A percentile compares a stretch with the other conserved stretches of the same genome.
phyloP scores from a whole-genome alignment of 192 early-diverging fungal genomes.

The Pilaira anomala region DNA sequence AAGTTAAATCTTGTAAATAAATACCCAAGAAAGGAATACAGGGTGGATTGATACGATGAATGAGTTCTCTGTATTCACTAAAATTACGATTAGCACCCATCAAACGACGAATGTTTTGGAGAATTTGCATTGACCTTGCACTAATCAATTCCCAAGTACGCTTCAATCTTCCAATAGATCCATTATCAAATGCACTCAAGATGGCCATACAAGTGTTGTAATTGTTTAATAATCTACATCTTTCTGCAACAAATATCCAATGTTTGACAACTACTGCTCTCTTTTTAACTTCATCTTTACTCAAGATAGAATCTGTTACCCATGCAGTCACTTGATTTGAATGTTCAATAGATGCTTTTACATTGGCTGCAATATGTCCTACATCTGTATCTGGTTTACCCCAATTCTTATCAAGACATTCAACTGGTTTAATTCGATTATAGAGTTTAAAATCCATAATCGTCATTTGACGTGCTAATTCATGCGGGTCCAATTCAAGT shows the following conservation, averaged over 20 bases:
- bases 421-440: conserved; percentile 76
- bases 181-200: conserved; percentile 78
- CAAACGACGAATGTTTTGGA: conserved; percentile 62
- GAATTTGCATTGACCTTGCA: conserved; percentile 49
- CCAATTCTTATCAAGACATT: conserved; percentile 90
- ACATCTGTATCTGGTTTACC: conserved; percentile 54
- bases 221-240: conserved; percentile 82
- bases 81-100: conserved; percentile 85
- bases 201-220: conserved; percentile 89
- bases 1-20: conserved; percentile 83
- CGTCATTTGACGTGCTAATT: conserved; percentile 95
- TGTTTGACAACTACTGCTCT: conserved; percentile 76
- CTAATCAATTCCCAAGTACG: conserved; percentile 77
- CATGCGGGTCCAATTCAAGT: conserved; percentile 83
- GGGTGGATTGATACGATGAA: conserved; percentile 73
- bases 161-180: conserved; percentile 83
- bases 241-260: conserved; percentile 76
- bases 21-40: conserved; percentile 81
- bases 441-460: conserved; percentile 80
- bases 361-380: conserved; percentile 64
- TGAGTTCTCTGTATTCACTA: conserved; percentile 71
- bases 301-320: conserved; percentile 81
- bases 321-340: conserved; percentile 84
- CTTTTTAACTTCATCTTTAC: conserved; percentile 76
- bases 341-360: conserved; percentile 82